A percentile compares a stretch with the other conserved stretches of the same genome.
phyloP scores from a whole-genome alignment of 345 rosid species.

The Hevea brasiliensis region DNA sequence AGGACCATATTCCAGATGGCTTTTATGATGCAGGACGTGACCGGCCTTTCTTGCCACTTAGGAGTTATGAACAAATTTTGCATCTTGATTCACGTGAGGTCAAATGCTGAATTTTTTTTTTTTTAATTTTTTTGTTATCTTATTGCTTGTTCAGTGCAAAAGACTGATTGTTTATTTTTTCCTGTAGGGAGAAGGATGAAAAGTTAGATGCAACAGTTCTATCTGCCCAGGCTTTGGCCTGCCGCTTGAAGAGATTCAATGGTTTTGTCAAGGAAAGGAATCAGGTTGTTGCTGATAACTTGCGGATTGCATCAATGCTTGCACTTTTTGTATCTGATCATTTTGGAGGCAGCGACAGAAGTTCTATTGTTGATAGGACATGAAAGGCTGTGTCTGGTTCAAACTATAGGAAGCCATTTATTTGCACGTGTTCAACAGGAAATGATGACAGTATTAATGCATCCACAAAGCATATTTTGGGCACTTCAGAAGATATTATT shows the following conservation, averaged over 20 bases:
- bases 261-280: slow-evolving; percentile 44
- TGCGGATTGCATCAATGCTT: slow-evolving; percentile 71
- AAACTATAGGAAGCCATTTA: slow-evolving; percentile 79
- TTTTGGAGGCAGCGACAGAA: slow-evolving; percentile 94
- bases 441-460: slow-evolving; percentile 42
- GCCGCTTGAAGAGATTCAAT: slow-evolving; percentile 52
- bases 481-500: slow-evolving; percentile 48
- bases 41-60: slow-evolving; percentile 73
- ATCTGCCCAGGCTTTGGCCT: slow-evolving; percentile 68
- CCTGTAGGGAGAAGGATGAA: slow-evolving; percentile 75
- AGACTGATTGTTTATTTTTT: neutral
- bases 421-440: slow-evolving; percentile 92
- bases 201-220: slow-evolving; percentile 72
- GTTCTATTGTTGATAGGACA: slow-evolving; percentile 58
- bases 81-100: slow-evolving; percentile 90
- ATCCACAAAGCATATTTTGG: slow-evolving; percentile 39
- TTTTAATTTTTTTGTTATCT: neutral
- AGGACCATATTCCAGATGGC: slow-evolving; percentile 80
- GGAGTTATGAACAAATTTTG: slow-evolving; percentile 55
- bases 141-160: neutral
- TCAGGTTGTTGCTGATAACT: slow-evolving; percentile 41
- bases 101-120: neutral
- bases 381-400: slow-evolving; percentile 77
- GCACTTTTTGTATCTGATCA: slow-evolving; percentile 96
- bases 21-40: slow-evolving; percentile 99